Evolutionary conservation across 2,329 filamentous ascomycete genomes (phyloP).

Genomic region (Diplocarpon mali): DNA sequence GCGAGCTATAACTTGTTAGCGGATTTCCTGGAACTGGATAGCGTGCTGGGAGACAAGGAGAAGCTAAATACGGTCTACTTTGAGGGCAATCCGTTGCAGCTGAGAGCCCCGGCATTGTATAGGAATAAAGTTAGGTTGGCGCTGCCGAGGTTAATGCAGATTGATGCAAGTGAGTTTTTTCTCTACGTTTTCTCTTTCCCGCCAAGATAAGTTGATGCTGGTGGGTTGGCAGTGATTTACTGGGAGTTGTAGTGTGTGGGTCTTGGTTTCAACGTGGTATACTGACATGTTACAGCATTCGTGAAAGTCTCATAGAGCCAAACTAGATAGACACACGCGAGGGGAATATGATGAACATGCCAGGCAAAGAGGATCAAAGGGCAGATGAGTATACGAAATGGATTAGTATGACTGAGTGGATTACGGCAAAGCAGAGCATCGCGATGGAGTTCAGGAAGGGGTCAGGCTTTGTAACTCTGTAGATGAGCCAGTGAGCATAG

Average conservation of each 20-base stretch:
- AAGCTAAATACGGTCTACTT: conserved; percentile 86
- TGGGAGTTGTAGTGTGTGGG: neutral
- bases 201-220: no score
- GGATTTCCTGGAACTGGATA: conserved; percentile 76
- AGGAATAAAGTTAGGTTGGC: conserved; percentile 86
- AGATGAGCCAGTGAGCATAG: neutral
- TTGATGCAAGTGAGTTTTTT: conserved; percentile 80
- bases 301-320: conserved; percentile 23
- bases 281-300: conserved; percentile 19
- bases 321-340: neutral
- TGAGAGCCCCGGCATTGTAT: conserved; percentile 70
- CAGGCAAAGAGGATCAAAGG: neutral
- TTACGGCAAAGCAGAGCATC: conserved; percentile 7
- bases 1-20: conserved; percentile 76
- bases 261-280: neutral
- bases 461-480: neutral
- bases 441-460: conserved; percentile 13
- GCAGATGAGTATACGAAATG: neutral
- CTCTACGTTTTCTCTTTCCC: neutral
- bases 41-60: conserved; percentile 66
- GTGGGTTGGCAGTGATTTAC: no score
- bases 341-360: neutral
- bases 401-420: neutral
- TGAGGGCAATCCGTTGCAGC: conserved; percentile 85
- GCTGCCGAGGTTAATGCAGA: conserved; percentile 79